Evolutionary conservation across 1,139 yeast species (phyloP).

Genomic region (Komagataea norvegica): DNA sequence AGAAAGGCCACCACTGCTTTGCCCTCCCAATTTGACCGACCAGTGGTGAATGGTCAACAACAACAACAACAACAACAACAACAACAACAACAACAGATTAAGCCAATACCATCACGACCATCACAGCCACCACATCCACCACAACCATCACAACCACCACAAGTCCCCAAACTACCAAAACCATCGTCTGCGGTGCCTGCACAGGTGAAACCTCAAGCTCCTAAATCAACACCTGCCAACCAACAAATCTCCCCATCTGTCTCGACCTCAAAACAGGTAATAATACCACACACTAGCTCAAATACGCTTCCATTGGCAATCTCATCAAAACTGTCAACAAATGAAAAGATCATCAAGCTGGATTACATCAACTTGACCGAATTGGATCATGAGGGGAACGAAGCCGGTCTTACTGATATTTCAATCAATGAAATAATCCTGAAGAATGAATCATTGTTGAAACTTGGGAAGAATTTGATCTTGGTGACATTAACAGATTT

Average conservation of each 20-base stretch:
- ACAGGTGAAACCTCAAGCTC: neutral
- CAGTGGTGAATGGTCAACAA: neutral
- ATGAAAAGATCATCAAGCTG: conserved; percentile 35
- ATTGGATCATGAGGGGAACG: conserved; percentile 24
- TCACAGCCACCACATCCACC: conserved; percentile 2
- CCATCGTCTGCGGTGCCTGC: neutral
- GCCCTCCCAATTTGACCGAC: conserved; percentile 1
- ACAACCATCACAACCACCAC: conserved; percentile 7
- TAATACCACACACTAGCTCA: neutral
- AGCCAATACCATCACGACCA: neutral
- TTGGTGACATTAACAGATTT: conserved; percentile 33
- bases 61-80: neutral
- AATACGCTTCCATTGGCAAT: conserved; percentile 1
- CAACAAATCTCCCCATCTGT: neutral
- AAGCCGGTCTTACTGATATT: conserved; percentile 32
- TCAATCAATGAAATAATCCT: conserved; percentile 38
- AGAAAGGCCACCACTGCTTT: conserved; percentile 1
- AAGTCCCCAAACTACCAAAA: conserved; percentile 2
- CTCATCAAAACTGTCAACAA: neutral
- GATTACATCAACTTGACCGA: conserved; percentile 38
- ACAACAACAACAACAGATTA: too few species aligned
- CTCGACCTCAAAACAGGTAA: neutral
- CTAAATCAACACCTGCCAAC: neutral
- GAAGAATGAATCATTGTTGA: conserved; percentile 35
- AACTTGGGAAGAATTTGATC: conserved; percentile 33